Evolutionary conservation across 139 green algal species (phyloP), one percentile per base, ranked within the genome.

Genomic region (Chlorella sp.): DNA sequence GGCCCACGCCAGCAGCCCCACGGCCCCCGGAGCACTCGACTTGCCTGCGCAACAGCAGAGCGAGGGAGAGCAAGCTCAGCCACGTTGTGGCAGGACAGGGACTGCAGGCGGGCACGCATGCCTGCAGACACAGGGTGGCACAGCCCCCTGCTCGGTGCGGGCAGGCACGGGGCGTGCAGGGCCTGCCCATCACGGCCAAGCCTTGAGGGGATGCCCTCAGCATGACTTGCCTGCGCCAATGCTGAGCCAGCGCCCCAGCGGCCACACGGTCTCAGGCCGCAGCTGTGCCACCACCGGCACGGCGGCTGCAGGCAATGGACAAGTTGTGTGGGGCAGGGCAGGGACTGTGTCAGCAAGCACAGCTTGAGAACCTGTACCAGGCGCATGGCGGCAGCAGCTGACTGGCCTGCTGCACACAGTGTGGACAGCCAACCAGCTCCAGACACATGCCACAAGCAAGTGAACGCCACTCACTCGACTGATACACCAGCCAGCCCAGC

Each of bases 1-100:
- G 39, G n/a, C 30, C 79, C 79, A 84, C 47, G 79, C 79, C 39
- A 84, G 63, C 64, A 84, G 30, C 17, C 79, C 79, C 79, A 84
- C 79, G 0, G 79, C 57, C 15, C 76, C 76, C 0, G 76, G 76
- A 41, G 41, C 60, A 32, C 74, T 28, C 2, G 30, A 36, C 30
- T 84, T 75, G 39, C 79, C 64, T 84, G 79, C 38, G 63, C 28
- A 69, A 34, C 28, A 21, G 12, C 41, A 69, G 26, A 25, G 63
- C 25, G 15, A 69, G 6, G 3, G 63, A 11, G 62, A 30, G 62
- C 13, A 28, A 7, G 62, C 28, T 20, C 23, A n/a, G n/a, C n/a
- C n/a, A n/a, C n/a, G n/a, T n/a, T n/a, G n/a, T n/a, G n/a, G n/a
- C n/a, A n/a, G n/a, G n/a, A n/a, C n/a, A n/a, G n/a, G n/a, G n/a